These are phyloP conservation scores for Lithospermum erythrorhizon DNA, from an alignment of 257 asterid species.

Conservation along the genomic window DNA sequence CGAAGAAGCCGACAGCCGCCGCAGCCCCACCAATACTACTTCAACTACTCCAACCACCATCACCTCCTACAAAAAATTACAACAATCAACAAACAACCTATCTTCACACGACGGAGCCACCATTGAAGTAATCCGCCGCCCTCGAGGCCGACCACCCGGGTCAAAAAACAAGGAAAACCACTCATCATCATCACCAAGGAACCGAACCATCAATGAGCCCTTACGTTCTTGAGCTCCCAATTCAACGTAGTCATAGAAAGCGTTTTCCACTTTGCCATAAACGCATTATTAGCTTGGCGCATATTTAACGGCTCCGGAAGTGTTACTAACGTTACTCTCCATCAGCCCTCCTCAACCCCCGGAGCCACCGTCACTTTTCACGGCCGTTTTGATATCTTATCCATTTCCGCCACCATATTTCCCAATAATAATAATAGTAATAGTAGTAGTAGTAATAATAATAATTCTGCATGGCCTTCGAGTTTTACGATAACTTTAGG, in stretches of 20 bases:
- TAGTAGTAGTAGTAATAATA: too few species aligned
- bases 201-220: slow-evolving; percentile 55
- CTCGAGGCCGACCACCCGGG: slow-evolving; percentile 75
- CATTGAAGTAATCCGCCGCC: slow-evolving; percentile 69
- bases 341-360: slow-evolving; percentile 56
- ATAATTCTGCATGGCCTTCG: slow-evolving; percentile 12
- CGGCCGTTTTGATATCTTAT: slow-evolving; percentile 62
- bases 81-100: background rate
- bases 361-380: slow-evolving; percentile 63
- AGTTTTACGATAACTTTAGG: slow-evolving; percentile 48
- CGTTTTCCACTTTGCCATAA: slow-evolving; percentile 33
- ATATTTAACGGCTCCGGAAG: slow-evolving; percentile 56
- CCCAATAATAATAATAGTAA: background rate
- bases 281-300: slow-evolving; percentile 33
- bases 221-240: slow-evolving; percentile 53
- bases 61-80: background rate
- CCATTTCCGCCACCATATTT: slow-evolving; percentile 58
- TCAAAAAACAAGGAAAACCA: slow-evolving; percentile 60
- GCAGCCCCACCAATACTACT: too few species aligned
- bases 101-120: slow-evolving; percentile 47
- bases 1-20: slow-evolving; percentile 25
- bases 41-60: background rate
- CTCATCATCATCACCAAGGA: slow-evolving; percentile 43
- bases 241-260: slow-evolving; percentile 40
- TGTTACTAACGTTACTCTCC: slow-evolving; percentile 44